phyloP scores from a whole-genome alignment of 306 rosid genomes.

The Lupinus albus region DNA sequence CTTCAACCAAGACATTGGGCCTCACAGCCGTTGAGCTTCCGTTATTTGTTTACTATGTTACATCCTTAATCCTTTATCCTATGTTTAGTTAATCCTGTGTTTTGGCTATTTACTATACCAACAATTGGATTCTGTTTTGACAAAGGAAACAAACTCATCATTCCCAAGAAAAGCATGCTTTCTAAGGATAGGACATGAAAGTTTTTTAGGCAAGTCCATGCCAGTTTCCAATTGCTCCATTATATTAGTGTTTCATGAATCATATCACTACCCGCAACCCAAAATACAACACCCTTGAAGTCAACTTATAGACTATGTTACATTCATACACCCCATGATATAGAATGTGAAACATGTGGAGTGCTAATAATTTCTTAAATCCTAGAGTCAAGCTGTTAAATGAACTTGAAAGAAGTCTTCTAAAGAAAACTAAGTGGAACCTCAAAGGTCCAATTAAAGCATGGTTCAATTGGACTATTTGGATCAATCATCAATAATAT shows the following conservation, averaged over 20 bases:
- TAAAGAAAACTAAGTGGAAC: no score
- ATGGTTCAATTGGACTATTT: no score
- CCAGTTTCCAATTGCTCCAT: neutral
- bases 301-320: neutral
- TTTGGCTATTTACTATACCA: neutral
- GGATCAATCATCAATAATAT: neutral
- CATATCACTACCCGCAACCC: neutral
- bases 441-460: no score
- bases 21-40: neutral
- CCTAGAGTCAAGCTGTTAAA: neutral
- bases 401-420: neutral
- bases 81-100: neutral
- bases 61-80: neutral
- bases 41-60: neutral
- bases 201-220: neutral
- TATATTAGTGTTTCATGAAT: neutral
- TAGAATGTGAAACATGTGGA: neutral
- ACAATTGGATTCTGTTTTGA: neutral
- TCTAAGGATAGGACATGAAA: neutral
- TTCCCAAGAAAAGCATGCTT: neutral
- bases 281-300: neutral
- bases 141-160: neutral
- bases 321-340: neutral
- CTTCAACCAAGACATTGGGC: slow-evolving; percentile 35
- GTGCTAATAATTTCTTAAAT: neutral